A percentile compares a stretch with the other conserved stretches of the same genome.
Conservation (phyloP, 2,329 filamentous ascomycete species). For the Leptoxyphium fumago region DNA sequence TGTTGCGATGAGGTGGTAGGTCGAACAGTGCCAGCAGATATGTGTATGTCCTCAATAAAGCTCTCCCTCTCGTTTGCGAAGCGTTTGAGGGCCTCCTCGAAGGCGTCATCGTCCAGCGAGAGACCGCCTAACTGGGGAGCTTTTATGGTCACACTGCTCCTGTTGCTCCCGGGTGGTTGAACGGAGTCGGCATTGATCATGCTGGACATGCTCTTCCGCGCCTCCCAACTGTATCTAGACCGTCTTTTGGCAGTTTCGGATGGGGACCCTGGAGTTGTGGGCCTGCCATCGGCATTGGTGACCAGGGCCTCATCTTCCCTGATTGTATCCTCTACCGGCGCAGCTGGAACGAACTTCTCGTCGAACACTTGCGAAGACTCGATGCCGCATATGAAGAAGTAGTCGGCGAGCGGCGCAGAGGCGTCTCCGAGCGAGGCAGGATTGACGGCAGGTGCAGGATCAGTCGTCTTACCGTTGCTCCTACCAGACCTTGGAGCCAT, state of each 20-base stretch:
- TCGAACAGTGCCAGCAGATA: slow-evolving; percentile 64
- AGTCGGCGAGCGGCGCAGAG: slow-evolving; percentile 46
- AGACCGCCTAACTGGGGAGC: slow-evolving; percentile 20
- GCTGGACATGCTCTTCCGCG: slow-evolving; percentile 37
- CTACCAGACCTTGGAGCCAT: not conserved
- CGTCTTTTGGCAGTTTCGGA: slow-evolving; percentile 22
- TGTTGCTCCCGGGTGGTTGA: slow-evolving; percentile 32
- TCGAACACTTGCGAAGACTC: slow-evolving; percentile 38
- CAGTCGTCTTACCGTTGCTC: not conserved
- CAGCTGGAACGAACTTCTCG: slow-evolving; percentile 19
- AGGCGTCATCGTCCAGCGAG: slow-evolving; percentile 61
- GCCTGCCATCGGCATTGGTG: slow-evolving; percentile 33
- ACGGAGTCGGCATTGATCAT: slow-evolving; percentile 23
- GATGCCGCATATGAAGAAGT: slow-evolving; percentile 48
- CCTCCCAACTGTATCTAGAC: slow-evolving; percentile 31
- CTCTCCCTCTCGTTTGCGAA: slow-evolving; percentile 91
- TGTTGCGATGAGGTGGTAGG: slow-evolving; percentile 29
- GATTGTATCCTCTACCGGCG: slow-evolving; percentile 40
- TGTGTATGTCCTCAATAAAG: slow-evolving; percentile 82
- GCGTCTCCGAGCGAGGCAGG: slow-evolving; percentile 11
- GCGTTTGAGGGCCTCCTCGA: slow-evolving; percentile 82
- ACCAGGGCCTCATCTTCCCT: slow-evolving; percentile 46
- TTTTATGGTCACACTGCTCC: slow-evolving; percentile 50
- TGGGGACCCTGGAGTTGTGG: slow-evolving; percentile 29
- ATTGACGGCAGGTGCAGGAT: not conserved